Evolutionary conservation across 495 filamentous ascomycete genomes (phyloP).

Genomic region (Daldinia bambusicola): DNA sequence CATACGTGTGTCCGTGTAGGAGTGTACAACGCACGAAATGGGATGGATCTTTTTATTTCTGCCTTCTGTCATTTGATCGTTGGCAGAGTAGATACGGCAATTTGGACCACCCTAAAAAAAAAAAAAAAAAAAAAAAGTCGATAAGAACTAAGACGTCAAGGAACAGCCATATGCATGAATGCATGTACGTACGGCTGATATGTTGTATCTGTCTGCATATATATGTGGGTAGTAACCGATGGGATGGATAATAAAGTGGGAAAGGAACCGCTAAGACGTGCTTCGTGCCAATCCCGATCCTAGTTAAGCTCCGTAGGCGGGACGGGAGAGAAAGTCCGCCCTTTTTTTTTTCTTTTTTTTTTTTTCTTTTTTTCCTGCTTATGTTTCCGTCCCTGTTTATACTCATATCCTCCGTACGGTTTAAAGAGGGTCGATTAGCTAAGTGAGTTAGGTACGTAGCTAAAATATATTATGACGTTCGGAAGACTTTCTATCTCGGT

Average conservation of each 20-base stretch:
- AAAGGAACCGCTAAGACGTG: conserved; percentile 18
- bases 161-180: not conserved
- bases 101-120: not conserved
- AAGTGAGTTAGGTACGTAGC: too few species aligned
- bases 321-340: conserved; percentile 9
- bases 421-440: too few species aligned
- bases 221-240: conserved; percentile 43
- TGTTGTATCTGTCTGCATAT: conserved; percentile 1
- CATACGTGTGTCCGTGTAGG: conserved; percentile 11
- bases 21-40: conserved; percentile 38
- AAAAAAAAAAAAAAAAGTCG: not conserved
- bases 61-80: conserved; percentile 18
- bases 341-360: not conserved
- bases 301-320: conserved; percentile 9
- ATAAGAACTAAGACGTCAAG: not conserved
- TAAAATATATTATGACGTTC: not conserved
- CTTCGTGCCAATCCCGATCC: conserved; percentile 9
- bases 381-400: not conserved
- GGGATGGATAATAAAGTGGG: conserved; percentile 44
- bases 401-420: too few species aligned
- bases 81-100: not conserved
- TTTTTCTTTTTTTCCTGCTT: not conserved
- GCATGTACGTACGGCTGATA: conserved; percentile 2
- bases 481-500: conserved; percentile 24
- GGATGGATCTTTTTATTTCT: conserved; percentile 21